These are phyloP conservation scores for Aspergillus sp. DNA, from an alignment of 2,329 filamentous ascomycete species.

Conservation along the genomic window DNA sequence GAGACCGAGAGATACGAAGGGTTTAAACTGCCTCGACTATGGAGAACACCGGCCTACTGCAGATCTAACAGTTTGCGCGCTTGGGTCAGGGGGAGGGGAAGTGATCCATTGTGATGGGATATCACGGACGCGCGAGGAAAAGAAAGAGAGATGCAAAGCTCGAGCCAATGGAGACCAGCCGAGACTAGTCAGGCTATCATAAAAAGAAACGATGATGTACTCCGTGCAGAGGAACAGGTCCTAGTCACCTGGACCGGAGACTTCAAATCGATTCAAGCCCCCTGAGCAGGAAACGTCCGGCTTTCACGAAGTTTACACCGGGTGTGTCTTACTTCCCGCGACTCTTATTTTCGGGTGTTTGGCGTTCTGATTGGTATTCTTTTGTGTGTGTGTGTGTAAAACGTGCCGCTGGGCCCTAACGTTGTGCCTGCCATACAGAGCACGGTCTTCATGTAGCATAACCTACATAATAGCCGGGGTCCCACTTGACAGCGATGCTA, in stretches of 20 bases:
- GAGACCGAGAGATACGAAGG: constrained; percentile 3
- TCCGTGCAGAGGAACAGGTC: too few relatives aligned
- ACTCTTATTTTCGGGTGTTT: too few relatives aligned
- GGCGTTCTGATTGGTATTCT: too few relatives aligned
- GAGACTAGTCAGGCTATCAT: background rate
- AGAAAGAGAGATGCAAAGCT: background rate
- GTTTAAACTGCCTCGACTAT: background rate
- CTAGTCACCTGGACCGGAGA: too few relatives aligned
- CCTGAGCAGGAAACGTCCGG: background rate
- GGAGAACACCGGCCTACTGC: constrained; percentile 1
- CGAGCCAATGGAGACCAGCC: background rate
- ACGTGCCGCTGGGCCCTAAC: background rate
- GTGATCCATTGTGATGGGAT: constrained; percentile 6
- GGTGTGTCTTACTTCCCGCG: background rate
- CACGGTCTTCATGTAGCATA: background rate
- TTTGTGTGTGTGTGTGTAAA: background rate
- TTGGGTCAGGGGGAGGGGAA: constrained; percentile 8
- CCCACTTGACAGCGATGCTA: background rate
- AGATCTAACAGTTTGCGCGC: constrained; percentile 12
- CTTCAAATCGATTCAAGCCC: too few relatives aligned
- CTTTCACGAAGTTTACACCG: background rate
- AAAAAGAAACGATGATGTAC: background rate
- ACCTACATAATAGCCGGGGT: background rate
- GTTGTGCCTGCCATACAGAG: background rate
- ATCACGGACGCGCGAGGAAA: background rate